Evolutionary conservation across 2,329 filamentous ascomycete genomes (phyloP).

Genomic region (Venturia aucupariae): DNA sequence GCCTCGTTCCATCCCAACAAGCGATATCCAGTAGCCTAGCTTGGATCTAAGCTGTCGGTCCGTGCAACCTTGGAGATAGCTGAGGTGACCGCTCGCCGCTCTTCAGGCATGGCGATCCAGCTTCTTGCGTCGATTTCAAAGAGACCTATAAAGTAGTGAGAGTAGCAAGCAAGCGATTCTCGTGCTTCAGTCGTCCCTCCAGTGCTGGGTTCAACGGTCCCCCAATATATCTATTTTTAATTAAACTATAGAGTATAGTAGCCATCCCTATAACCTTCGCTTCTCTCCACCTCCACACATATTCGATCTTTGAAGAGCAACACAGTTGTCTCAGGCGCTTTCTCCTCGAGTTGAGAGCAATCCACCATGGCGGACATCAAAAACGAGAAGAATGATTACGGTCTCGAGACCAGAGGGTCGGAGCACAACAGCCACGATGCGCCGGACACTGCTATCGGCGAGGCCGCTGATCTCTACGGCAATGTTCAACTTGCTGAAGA

Average conservation of each 20-base stretch:
- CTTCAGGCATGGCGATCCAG: background rate
- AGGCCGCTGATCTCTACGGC: slow-evolving; percentile 45
- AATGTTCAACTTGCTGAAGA: slow-evolving; percentile 41
- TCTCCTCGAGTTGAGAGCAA: too few species aligned
- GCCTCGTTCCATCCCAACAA: background rate
- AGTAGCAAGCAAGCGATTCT: background rate
- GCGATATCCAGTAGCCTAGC: background rate
- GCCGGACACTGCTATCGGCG: slow-evolving; percentile 25
- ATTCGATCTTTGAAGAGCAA: background rate
- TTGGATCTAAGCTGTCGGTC: background rate
- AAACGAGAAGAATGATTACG: slow-evolving; percentile 1
- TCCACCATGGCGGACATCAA: background rate
- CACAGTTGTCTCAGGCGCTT: background rate
- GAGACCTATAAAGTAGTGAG: background rate
- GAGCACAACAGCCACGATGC: background rate
- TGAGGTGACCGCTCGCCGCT: background rate
- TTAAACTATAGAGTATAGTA: background rate
- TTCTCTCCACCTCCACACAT: background rate
- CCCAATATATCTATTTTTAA: background rate
- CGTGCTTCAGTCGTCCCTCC: background rate
- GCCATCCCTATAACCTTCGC: background rate
- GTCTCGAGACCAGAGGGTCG: background rate
- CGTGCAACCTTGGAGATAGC: background rate
- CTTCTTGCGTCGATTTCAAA: background rate
- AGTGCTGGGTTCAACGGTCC: background rate